These are phyloP conservation scores for Rhynchospora tenuis DNA, from an alignment of 176 grass and related monocot genomes.

Conservation along the genomic window DNA sequence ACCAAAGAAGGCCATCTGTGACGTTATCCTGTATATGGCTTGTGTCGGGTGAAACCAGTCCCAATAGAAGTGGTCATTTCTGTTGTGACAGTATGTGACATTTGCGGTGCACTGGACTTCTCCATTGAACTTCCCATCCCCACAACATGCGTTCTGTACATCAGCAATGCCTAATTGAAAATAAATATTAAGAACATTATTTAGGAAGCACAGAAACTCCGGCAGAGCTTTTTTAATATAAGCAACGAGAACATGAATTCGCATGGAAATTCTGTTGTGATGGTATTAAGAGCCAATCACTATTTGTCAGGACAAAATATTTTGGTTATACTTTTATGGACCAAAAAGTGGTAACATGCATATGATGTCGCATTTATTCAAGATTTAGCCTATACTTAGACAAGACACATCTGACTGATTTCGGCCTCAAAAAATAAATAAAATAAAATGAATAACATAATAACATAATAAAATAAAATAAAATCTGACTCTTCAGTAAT, in stretches of 20 bases:
- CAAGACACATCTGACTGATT: background rate
- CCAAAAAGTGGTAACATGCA: background rate
- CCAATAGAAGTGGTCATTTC: constrained; percentile 22
- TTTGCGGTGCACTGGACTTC: constrained; percentile 4
- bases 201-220: background rate
- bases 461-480: too few relatives aligned
- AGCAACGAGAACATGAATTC: too few relatives aligned
- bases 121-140: constrained; percentile 13
- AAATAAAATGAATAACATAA: too few relatives aligned
- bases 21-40: background rate
- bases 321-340: background rate
- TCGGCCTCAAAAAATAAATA: too few relatives aligned
- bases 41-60: constrained; percentile 25
- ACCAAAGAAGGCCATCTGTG: constrained; percentile 5
- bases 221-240: too few relatives aligned
- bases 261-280: background rate
- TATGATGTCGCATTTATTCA: background rate
- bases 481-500: too few relatives aligned
- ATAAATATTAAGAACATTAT: background rate
- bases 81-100: constrained; percentile 14
- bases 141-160: constrained; percentile 12
- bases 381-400: background rate
- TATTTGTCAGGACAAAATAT: background rate
- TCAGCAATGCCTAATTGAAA: constrained; percentile 20
- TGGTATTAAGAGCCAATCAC: background rate